These are phyloP conservation scores for Podospora fimiseda DNA, from an alignment of 495 filamentous ascomycete species.

Conservation along the genomic window DNA sequence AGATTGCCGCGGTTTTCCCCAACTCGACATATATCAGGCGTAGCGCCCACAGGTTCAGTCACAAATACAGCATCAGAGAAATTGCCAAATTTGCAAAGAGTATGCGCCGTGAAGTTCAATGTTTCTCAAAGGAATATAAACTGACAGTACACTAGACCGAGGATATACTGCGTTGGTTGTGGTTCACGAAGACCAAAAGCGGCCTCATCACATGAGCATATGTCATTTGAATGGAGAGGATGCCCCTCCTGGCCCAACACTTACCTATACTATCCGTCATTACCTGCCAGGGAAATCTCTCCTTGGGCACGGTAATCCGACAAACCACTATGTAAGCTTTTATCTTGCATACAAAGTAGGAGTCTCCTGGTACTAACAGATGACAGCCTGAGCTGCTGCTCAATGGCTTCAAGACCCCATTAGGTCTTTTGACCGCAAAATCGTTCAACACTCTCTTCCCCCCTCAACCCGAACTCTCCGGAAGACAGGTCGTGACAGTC, in stretches of 20 bases:
- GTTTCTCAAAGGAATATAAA: neutral
- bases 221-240: constrained; percentile 56
- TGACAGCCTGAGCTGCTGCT: constrained; percentile 75
- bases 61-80: constrained; percentile 85
- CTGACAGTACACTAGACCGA: constrained; percentile 38
- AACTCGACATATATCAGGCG: constrained; percentile 81
- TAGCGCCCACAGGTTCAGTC: constrained; percentile 66
- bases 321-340: constrained; percentile 59
- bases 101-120: neutral
- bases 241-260: constrained; percentile 69
- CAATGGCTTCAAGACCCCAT: constrained; percentile 90
- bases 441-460: constrained; percentile 82
- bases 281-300: constrained; percentile 81
- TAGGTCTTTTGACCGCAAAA: constrained; percentile 83
- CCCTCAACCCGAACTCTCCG: constrained; percentile 69
- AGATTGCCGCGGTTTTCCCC: constrained; percentile 75
- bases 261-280: constrained; percentile 63
- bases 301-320: constrained; percentile 81
- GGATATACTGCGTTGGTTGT: constrained; percentile 75
- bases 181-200: constrained; percentile 79
- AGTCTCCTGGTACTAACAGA: constrained; percentile 8
- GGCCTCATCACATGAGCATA: constrained; percentile 66
- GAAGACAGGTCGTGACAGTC: constrained; percentile 81
- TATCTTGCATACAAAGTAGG: neutral
- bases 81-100: constrained; percentile 76